A percentile compares a stretch with the other conserved stretches of the same genome.
Conservation (phyloP, 2,329 filamentous ascomycete species). For the Colletotrichum cereale region DNA sequence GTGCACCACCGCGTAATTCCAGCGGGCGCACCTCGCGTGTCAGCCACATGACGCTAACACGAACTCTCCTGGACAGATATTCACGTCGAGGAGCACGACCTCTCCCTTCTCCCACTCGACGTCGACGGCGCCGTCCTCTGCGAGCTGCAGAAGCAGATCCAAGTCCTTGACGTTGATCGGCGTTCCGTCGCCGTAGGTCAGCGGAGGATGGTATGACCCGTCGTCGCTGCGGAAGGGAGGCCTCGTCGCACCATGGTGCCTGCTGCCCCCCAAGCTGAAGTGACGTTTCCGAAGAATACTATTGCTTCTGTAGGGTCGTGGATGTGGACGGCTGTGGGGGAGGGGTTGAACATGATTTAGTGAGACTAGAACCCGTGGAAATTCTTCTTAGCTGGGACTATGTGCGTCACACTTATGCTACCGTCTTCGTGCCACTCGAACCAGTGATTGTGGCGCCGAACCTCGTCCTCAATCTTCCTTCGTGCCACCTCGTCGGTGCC, state of each 20-base stretch:
- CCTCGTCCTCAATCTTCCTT: conserved; percentile 49
- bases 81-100: conserved; percentile 49
- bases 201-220: conserved; percentile 51
- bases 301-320: conserved; percentile 46
- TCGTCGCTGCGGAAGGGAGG: conserved; percentile 49
- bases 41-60: conserved; percentile 27
- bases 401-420: conserved; percentile 50
- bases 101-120: conserved; percentile 49
- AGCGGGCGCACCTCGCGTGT: background rate
- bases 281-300: conserved; percentile 52
- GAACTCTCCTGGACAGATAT: conserved; percentile 4
- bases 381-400: conserved; percentile 44
- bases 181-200: conserved; percentile 47
- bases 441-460: conserved; percentile 49
- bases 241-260: conserved; percentile 49
- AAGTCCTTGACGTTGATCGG: conserved; percentile 47
- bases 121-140: conserved; percentile 45
- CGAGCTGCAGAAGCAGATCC: conserved; percentile 47
- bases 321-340: conserved; percentile 47
- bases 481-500: conserved; percentile 44
- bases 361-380: background rate
- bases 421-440: conserved; percentile 52
- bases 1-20: conserved; percentile 52
- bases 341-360: background rate
- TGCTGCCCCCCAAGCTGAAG: conserved; percentile 51